Conservation (phyloP, 192 early-diverging fungal species). For the Backusella parvicylindrica region DNA sequence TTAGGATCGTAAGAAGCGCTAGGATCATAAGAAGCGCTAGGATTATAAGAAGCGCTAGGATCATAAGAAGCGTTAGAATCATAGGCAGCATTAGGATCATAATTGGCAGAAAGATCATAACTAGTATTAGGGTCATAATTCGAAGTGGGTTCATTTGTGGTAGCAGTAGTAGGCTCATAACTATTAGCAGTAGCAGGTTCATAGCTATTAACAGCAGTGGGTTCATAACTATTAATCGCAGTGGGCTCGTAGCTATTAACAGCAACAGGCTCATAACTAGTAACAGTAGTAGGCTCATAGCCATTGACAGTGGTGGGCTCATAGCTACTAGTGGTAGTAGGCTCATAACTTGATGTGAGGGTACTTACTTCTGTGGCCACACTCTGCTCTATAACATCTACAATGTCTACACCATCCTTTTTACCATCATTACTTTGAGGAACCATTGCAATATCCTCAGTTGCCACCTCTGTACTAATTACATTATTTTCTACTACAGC, state of each 20-base stretch:
- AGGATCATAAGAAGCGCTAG: not conserved
- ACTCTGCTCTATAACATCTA: not conserved
- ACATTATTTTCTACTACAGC: not conserved
- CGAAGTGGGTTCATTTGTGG: not conserved
- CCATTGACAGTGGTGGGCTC: not conserved
- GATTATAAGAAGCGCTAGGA: not conserved
- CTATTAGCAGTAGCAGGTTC: not conserved
- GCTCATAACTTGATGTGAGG: not conserved
- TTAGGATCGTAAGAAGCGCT: not conserved
- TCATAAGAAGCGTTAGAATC: not conserved
- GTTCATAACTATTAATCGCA: not conserved
- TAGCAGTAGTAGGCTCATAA: not conserved
- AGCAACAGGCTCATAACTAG: not conserved
- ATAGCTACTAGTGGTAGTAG: not conserved
- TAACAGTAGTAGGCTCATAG: not conserved
- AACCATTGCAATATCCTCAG: not conserved
- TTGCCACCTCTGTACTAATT: not conserved
- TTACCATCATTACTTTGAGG: not conserved
- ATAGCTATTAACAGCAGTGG: not conserved
- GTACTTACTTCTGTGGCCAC: not conserved
- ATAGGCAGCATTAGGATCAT: not conserved
- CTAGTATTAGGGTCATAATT: not conserved
- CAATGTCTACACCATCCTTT: not conserved
- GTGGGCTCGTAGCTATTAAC: not conserved
- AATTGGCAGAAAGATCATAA: not conserved